Evolutionary conservation across 495 filamentous ascomycete genomes (phyloP).

Genomic region (Neurospora sp.): DNA sequence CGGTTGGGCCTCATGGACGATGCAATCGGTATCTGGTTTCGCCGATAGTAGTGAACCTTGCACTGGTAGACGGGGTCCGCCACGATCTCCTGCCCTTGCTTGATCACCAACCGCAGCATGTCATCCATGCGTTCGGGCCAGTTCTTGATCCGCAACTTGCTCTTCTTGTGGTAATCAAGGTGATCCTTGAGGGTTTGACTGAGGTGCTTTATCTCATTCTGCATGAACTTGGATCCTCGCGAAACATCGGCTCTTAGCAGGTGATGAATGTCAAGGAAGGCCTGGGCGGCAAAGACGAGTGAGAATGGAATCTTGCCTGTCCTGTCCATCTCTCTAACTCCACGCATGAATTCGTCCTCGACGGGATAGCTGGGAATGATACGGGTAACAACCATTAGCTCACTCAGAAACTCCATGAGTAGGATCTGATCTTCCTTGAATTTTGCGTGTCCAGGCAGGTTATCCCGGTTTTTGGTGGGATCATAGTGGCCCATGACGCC

Average conservation of each 20-base stretch:
- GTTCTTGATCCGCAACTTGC: conserved; percentile 15
- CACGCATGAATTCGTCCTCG: conserved; percentile 30
- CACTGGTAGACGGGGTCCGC: conserved; percentile 11
- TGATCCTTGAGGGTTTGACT: conserved; percentile 17
- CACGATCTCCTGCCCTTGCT: conserved; percentile 10
- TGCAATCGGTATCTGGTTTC: not conserved
- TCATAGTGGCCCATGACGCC: conserved; percentile 25
- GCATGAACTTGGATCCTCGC: conserved; percentile 9
- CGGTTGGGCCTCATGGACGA: conserved; percentile 10
- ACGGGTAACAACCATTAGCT: conserved; percentile 15
- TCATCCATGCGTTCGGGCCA: conserved; percentile 25
- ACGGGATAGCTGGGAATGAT: conserved; percentile 10
- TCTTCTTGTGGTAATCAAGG: conserved; percentile 24
- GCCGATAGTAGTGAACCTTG: not conserved
- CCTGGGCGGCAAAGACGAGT: conserved; percentile 29
- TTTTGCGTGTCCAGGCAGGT: conserved; percentile 18
- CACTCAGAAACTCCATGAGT: conserved; percentile 22
- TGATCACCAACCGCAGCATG: conserved; percentile 9
- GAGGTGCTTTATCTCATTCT: conserved; percentile 9
- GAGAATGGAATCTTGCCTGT: conserved; percentile 18
- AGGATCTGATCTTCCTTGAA: conserved; percentile 23
- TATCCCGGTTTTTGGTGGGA: conserved; percentile 15
- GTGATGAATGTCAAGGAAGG: conserved; percentile 34
- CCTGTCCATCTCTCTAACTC: conserved; percentile 15
- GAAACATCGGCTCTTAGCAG: conserved; percentile 10